Base-by-base conservation (phyloP, 2,329 filamentous ascomycete genomes). In the Apiospora arundinis region DNA sequence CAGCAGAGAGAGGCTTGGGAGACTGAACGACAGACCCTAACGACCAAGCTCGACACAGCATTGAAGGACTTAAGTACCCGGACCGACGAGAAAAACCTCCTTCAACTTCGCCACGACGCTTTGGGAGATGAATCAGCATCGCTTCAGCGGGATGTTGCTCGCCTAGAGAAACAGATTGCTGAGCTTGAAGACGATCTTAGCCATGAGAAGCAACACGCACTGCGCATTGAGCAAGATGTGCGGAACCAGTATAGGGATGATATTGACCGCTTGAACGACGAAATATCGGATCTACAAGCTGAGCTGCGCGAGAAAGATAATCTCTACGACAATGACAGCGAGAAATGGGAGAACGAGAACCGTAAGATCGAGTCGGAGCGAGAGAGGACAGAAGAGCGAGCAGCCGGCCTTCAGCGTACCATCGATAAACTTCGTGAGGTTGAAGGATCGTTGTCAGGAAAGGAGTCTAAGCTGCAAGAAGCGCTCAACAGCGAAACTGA, bases 281-380 rank as follows among this genome's bases (percentile, higher is more conserved):
- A 93, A 80, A 90, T 91, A 28, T 90, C 88, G 69, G 85, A 87
- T 69, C 83, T 93, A 5, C 89, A 91, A 72, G 87, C 90, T 25
- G 88, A 92, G 74, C 85, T 93, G 44, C 88, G 90, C 74, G 90
- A 93, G 75, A 92, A 91, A 74, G 90, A 93, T 75, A 91, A 91
- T 67, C 85, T 92, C 48, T 91, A 92, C 81, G 90, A 91, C 72
- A 89, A 92, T 71, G 91, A 93, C 76, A 89, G 88, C 79, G 92
- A 94, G 74, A 90, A 91, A 76, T 94, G 92, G 92, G 90, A 92
- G 69, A 88, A 87, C 9, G 89, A 92, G 77, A 91, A 87, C 76
- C 88, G 89, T 45, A 88, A 87, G 52, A 82, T 95, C 0, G 88
- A 93, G 76, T 85, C 90, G 1, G 90, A 93, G 75, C 89, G 89